Evolutionary conservation across 129 eudicot species (phyloP), one percentile per base, ranked within the genome.

Genomic region (Arctium minus): DNA sequence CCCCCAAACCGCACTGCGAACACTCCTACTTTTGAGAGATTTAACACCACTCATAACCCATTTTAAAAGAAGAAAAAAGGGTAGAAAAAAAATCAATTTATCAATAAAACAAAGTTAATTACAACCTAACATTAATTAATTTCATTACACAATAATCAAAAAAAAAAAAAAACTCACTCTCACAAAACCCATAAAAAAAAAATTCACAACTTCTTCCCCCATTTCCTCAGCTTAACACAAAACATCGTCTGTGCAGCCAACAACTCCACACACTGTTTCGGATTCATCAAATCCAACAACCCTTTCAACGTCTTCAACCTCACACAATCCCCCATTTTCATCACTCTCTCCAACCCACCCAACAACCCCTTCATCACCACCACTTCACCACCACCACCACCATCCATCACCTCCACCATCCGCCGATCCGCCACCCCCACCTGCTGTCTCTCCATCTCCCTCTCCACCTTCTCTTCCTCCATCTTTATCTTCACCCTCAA

Each of bases 241-340:
- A 93, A 33, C 90, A 82, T 82, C 2, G 90, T 68, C n/a, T 73
- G 82, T 18, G 93, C 94, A 18, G 94, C 92, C 91, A 93, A 85
- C 74, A 91, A 87, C 36, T 88, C 89, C 5, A 93, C 94, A 68
- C 91, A 60, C 83, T 93, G 94, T 18, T 76, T 80, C 0, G 98
- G 97, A 70, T 56, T 88, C 85, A 93, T 60, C 79, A 91, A 68
- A 65, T 93, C 98, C 88, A 93, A 44, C 75, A 93, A 71, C 2
- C 98, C 94, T 76, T 91, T 91, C 82, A 91, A 37, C 5, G 98
- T 87, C 82, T 86, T 91, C 29, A 94, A 79, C 86, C 98, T 89
- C 46, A 81, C 96, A 75, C 93, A 92, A 74, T 94, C 98, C 1
- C 89, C 98, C 97, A 89, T 89, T 70, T 91, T 92, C 96, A 94